These are phyloP conservation scores for Aspergillus sp. DNA, from an alignment of 2,329 filamentous ascomycete species.

Conservation along the genomic window DNA sequence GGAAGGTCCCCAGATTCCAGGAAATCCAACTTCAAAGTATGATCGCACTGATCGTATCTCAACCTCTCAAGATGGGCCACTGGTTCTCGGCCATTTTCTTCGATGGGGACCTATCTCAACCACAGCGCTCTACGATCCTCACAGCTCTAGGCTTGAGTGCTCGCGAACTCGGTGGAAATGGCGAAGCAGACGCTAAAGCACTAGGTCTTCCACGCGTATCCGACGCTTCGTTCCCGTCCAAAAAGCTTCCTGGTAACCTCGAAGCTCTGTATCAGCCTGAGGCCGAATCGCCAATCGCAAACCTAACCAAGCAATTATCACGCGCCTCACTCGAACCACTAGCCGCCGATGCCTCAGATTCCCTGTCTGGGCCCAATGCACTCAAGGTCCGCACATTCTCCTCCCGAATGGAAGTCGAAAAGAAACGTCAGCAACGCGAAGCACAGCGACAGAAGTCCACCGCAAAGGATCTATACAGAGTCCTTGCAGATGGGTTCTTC, in stretches of 20 bases:
- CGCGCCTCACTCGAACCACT: conserved; percentile 76
- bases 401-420: conserved; percentile 69
- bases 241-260: conserved; percentile 71
- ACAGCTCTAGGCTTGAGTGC: conserved; percentile 79
- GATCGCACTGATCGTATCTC: conserved; percentile 75
- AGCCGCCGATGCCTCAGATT: conserved; percentile 78
- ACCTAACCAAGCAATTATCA: conserved; percentile 67
- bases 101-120: conserved; percentile 85
- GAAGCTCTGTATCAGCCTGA: conserved; percentile 66
- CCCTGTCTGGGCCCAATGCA: conserved; percentile 73
- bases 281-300: conserved; percentile 61
- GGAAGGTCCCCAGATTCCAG: conserved; percentile 75
- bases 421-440: conserved; percentile 48
- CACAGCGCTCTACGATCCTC: conserved; percentile 79
- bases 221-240: conserved; percentile 70
- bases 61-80: conserved; percentile 74
- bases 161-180: conserved; percentile 79
- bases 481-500: conserved; percentile 79
- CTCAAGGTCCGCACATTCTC: conserved; percentile 91
- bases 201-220: conserved; percentile 35
- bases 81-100: conserved; percentile 88
- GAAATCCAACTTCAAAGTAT: conserved; percentile 76
- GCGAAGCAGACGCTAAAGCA: conserved; percentile 53
- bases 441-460: conserved; percentile 58
- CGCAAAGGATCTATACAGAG: conserved; percentile 74